Base-by-base conservation (phyloP, 2,329 filamentous ascomycete species). In the Talaromyces albobiverticillius region DNA sequence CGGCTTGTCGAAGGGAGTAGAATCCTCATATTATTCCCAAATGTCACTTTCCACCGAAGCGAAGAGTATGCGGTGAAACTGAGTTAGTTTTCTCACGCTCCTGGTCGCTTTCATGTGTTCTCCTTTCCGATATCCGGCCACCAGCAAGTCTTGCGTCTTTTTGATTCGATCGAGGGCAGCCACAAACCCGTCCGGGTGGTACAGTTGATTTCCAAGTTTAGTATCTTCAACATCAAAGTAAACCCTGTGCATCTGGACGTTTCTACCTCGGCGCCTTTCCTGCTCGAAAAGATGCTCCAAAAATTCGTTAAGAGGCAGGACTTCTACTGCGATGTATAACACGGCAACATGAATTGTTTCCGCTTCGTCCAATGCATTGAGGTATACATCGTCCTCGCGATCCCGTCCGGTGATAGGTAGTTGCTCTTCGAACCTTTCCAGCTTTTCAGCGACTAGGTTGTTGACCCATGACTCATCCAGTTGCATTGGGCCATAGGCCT, bases 11-110 rank as follows among this genome's bases (percentile, higher is more conserved):
- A 34, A 34, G 5, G 5, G 1, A 3, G 3, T 4, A 3, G 11
- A 2, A 8, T 13, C n/a, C n/a, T n/a, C n/a, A n/a, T n/a, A n/a
- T 23, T 11, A 4, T 13, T 23, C 10, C 16, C 13, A 9, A 9
- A 51, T 34, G n/a, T 51, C 48, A n/a, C 48, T 45, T 9, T 51
- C 49, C 29, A 51, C 13, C 1, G 49, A 51, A 13, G 40, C 23
- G 16, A 51, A 26, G 16, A 51, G 45, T 18, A 51, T 43, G 14
- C 49, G 49, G 23, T 36, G 4, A 36, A 34, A 51, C 10, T 29
- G n/a, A n/a, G n/a, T n/a, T n/a, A n/a, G n/a, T n/a, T n/a, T n/a
- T n/a, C n/a, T n/a, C n/a, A n/a, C n/a, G n/a, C n/a, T n/a, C n/a
- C n/a, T n/a, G n/a, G n/a, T n/a, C n/a, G n/a, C n/a, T n/a, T n/a